Base-by-base conservation (phyloP, 495 filamentous ascomycete genomes). In the Letharia lupina region DNA sequence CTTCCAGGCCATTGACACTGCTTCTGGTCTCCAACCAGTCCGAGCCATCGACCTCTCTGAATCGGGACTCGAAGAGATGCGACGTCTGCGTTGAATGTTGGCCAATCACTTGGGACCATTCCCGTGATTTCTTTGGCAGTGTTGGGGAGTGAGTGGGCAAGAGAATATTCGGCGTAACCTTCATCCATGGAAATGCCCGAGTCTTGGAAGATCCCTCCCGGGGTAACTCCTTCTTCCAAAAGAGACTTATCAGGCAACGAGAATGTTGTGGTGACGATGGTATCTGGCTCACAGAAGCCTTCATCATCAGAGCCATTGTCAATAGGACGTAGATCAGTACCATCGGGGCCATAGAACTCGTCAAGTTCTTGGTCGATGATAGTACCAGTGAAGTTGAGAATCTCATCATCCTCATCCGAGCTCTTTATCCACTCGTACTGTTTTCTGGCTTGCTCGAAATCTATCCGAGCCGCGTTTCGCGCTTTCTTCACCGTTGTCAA, bases 131-230 rank as follows among this genome's bases (percentile, higher is more conserved):
- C 5, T 37, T 12, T 18, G 20, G 60, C 31, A 47, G 41, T 35
- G 9, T 37, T 62, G 1, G 42, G 28, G n/a, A 11, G n/a, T 37
- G 60, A 62, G 41, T 47, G 9, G 15, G 60, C 20, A 20, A 47
- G 42, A 37, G 60, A 48, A 20, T 44, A 44, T 9, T 62, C 42
- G 10, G 60, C 40, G 39, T 23, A 62, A 5, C 16, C 28, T 20
- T 62, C 28, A 20, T 62, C 60, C 42, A 62, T 62, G 15, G 18
- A 35, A 10, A 62, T 48, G 2, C 60, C 60, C 9, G 60, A 62
- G 60, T 62, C 60, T 20, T 62, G 60, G 15, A 44, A 31, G 31
- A 61, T 44, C 2, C 62, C 65, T 44, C 61, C 41, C 28, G 31
- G 18, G 8, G 48, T 63, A 23, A 57, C n/a, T n/a, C 56, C 18